Evolutionary conservation across 495 filamentous ascomycete species (phyloP).

Genomic region (Xylaria nigripes): DNA sequence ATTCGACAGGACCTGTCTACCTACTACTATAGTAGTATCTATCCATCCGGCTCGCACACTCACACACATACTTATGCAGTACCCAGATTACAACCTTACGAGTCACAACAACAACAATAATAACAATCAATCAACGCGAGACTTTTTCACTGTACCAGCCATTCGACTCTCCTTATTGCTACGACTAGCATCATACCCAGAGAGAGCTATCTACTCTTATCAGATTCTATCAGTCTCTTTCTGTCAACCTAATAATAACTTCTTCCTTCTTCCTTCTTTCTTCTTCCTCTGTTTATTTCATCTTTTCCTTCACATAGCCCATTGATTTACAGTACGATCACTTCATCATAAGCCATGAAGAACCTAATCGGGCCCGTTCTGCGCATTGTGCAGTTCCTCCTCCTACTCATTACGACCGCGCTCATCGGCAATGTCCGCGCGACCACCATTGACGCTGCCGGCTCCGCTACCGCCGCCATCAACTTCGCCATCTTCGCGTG

Average conservation of each 20-base stretch:
- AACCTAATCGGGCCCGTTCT: conserved; percentile 27
- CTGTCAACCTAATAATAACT: background rate
- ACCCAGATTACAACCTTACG: background rate
- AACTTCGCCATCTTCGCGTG: conserved; percentile 46
- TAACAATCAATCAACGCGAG: background rate
- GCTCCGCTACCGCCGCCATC: conserved; percentile 31
- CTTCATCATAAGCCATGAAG: conserved; percentile 25
- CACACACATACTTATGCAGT: background rate
- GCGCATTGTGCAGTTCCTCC: conserved; percentile 35
- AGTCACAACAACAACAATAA: background rate
- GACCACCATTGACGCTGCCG: conserved; percentile 30
- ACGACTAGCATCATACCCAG: background rate
- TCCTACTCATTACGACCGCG: conserved; percentile 36
- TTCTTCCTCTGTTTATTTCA: background rate
- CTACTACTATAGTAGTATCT: too few species aligned
- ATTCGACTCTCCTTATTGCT: background rate
- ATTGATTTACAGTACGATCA: background rate
- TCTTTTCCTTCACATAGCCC: background rate
- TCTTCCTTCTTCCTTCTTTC: background rate
- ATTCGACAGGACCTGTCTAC: too few species aligned
- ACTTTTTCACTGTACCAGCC: background rate
- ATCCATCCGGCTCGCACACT: background rate
- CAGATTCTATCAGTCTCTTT: too few species aligned
- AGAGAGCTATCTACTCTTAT: background rate
- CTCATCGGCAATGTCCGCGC: conserved; percentile 45